Evolutionary conservation across 2,329 filamentous ascomycete genomes (phyloP).

Genomic region (Myriangium duriaei): DNA sequence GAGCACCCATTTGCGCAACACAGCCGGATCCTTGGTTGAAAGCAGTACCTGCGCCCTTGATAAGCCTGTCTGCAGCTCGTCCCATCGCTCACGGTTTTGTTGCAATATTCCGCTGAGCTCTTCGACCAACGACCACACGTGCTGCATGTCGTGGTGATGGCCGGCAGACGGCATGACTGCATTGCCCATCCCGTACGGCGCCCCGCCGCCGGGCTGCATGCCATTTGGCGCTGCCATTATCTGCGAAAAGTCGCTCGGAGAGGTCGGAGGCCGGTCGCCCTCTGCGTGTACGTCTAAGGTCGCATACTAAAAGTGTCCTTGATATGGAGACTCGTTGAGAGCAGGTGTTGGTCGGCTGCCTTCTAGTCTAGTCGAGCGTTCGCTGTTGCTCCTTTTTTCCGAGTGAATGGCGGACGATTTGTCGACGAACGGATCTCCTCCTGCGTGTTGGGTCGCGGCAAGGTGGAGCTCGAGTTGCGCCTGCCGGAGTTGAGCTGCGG

Average conservation of each 20-base stretch:
- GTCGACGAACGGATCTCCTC: conserved; percentile 3
- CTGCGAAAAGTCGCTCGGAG: conserved; percentile 1
- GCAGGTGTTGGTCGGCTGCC: too few relatives aligned
- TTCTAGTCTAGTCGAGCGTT: too few relatives aligned
- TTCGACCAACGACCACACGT: conserved; percentile 25
- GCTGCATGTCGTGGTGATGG: conserved; percentile 27
- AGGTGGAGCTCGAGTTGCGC: background rate
- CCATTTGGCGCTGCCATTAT: conserved; percentile 13
- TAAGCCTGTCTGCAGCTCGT: conserved; percentile 21
- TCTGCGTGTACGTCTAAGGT: background rate
- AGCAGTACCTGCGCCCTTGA: conserved; percentile 14
- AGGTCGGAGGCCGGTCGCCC: background rate
- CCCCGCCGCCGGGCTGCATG: conserved; percentile 8
- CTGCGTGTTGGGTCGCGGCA: background rate
- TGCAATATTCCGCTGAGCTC: conserved; percentile 22
- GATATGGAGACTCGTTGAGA: background rate
- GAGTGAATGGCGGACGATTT: background rate
- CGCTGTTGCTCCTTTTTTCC: too few relatives aligned
- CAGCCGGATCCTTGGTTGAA: background rate
- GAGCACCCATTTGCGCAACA: conserved; percentile 3
- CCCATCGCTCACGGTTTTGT: conserved; percentile 24
- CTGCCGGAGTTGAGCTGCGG: background rate
- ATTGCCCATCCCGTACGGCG: conserved; percentile 12
- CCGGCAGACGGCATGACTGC: conserved; percentile 24
- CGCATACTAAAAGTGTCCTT: background rate